Evolutionary conservation across 2,329 filamentous ascomycete species (phyloP), one percentile per base, ranked within the genome.

Genomic region (Boeremia lycopersici): DNA sequence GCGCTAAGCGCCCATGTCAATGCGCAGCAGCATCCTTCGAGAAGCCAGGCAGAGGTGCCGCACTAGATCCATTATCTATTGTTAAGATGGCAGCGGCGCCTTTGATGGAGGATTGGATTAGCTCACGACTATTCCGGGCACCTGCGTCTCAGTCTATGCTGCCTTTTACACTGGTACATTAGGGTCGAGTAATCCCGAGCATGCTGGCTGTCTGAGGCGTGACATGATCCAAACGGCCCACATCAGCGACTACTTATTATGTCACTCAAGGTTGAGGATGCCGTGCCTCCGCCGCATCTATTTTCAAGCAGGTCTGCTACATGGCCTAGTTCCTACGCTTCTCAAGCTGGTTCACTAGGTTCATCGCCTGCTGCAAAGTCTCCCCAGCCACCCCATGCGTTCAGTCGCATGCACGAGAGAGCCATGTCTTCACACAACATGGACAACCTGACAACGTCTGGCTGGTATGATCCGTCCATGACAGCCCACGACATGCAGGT

Each of bases 211-310:
- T 39, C 52, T 54, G 51, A 56, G 57, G 57, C 56, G 53, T 60
- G 63, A 54, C 59, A 63, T 55, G 47, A 56, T 43, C 17, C 17
- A 44, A 31, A 49, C 46, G 48, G 52, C 44, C 42, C 52, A 40
- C 53, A 59, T 33, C 45, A 49, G 47, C 48, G 55, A 56, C 57
- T 56, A 61, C 12, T 26, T 15, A 43, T 55, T 54, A 75, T 75
- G 72, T 69, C 71, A 56, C 63, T 69, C 53, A 63, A 70, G 59
- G 62, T 74, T 62, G 68, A 74, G 64, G 60, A 62, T 66, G 57
- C 69, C 60, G 66, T 69, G 62, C 70, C 69, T 63, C 69, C 67
- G 64, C 68, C 70, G 35, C 70, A 72, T 64, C 65, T 71, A 33
- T 66, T 70, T 60, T 62, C 65, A 34, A 61, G 56, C 34, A 67